Conservation (phyloP, 768 basidiomycete genomes). For the Leccinum aurantiacum region DNA sequence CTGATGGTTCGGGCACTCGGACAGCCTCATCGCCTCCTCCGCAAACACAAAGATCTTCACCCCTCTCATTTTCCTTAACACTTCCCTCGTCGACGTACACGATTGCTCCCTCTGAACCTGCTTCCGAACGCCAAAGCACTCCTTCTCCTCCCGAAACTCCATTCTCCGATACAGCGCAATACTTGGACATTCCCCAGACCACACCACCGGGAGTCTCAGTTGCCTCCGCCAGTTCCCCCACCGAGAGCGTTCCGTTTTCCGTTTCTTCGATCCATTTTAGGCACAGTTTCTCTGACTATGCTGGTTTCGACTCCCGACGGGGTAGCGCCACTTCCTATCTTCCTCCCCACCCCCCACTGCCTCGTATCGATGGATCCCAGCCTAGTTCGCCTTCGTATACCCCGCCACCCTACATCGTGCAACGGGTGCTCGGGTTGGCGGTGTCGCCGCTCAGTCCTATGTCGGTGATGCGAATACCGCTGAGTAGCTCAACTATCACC, state of each 20-base stretch:
- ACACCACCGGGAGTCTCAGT: slow-evolving; percentile 28
- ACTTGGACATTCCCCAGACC: slow-evolving; percentile 27
- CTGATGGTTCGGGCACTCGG: slow-evolving; percentile 22
- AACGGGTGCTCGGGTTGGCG: slow-evolving; percentile 32
- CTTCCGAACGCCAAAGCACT: slow-evolving; percentile 18
- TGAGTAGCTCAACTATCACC: not conserved
- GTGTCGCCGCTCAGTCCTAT: slow-evolving; percentile 23
- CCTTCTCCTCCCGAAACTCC: slow-evolving; percentile 20
- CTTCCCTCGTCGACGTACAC: slow-evolving; percentile 44
- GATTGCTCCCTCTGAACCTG: slow-evolving; percentile 16
- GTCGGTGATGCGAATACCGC: not conserved
- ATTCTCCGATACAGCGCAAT: slow-evolving; percentile 15
- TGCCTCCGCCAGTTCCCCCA: slow-evolving; percentile 46
- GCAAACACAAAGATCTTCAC: slow-evolving; percentile 25
- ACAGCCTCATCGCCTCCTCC: slow-evolving; percentile 20
- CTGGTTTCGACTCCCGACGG: slow-evolving; percentile 33
- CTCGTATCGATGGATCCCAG: slow-evolving; percentile 25
- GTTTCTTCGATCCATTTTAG: slow-evolving; percentile 55
- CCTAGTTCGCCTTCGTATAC: slow-evolving; percentile 12
- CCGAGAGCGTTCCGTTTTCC: slow-evolving; percentile 56
- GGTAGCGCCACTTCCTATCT: slow-evolving; percentile 37
- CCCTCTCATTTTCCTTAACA: slow-evolving; percentile 47
- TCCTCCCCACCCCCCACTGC: slow-evolving; percentile 45
- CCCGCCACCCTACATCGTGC: slow-evolving; percentile 33
- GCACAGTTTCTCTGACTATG: slow-evolving; percentile 37